phyloP scores from a whole-genome alignment of 139 green algal genomes.

The Micractinium conductrix region DNA sequence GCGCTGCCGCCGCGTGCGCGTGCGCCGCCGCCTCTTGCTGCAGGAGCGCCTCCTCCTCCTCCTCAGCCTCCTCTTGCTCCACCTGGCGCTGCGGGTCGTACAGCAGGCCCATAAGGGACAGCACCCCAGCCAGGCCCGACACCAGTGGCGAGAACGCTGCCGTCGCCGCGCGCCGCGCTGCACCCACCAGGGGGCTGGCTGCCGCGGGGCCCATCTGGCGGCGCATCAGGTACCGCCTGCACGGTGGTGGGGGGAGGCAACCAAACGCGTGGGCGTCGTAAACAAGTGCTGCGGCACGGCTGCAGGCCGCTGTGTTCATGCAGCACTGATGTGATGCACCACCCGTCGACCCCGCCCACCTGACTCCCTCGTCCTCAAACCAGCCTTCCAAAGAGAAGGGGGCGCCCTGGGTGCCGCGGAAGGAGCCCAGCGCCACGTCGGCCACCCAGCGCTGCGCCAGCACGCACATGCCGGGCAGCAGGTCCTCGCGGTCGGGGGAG shows the following conservation, averaged over 20 bases:
- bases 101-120: slow-evolving; percentile 13
- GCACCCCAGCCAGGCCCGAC: not conserved
- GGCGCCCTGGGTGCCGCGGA: slow-evolving; percentile 23
- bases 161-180: not conserved
- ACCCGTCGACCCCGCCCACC: not conserved
- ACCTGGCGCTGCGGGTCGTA: not conserved
- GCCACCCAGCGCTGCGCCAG: slow-evolving; percentile 50
- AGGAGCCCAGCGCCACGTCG: slow-evolving; percentile 49
- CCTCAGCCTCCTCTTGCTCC: slow-evolving; percentile 4
- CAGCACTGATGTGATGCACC: not conserved
- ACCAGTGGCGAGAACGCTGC: not conserved
- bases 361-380: slow-evolving; percentile 32
- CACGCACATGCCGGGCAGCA: slow-evolving; percentile 52
- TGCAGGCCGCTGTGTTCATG: not conserved
- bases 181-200: not conserved
- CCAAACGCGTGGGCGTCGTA: too few species aligned
- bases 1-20: not conserved
- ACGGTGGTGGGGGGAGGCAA: too few species aligned
- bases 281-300: too few species aligned
- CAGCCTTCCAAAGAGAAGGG: slow-evolving; percentile 45
- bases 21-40: not conserved
- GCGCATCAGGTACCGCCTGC: slow-evolving; percentile 15
- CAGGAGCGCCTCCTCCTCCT: not conserved
- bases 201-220: not conserved
- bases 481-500: slow-evolving; percentile 24